phyloP scores from a whole-genome alignment of 345 rosid species.

The Clarkia xantiana region DNA sequence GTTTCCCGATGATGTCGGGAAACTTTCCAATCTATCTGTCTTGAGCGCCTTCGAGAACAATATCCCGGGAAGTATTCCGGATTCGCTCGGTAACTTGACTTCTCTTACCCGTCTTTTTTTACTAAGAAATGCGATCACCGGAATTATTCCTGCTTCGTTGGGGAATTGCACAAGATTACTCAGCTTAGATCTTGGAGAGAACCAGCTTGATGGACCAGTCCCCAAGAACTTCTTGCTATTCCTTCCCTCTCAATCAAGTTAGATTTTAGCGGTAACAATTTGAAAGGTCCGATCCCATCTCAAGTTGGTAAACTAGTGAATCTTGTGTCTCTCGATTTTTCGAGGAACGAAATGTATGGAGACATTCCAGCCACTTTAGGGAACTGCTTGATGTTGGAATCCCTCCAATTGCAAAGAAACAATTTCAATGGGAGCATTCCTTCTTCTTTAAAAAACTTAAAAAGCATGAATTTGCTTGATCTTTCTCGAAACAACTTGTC shows the following conservation, averaged over 20 bases:
- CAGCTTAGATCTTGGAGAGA: not conserved
- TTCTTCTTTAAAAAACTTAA: not conserved
- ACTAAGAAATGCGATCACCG: not conserved
- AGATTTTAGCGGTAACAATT: not conserved
- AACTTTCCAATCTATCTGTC: conserved; percentile 1
- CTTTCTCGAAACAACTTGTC: conserved; percentile 7
- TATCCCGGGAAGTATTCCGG: conserved; percentile 4
- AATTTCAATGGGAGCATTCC: conserved; percentile 3
- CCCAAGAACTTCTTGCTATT: not conserved
- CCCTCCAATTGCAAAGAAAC: conserved; percentile 3
- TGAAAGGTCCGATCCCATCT: too few species aligned
- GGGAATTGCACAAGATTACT: conserved; percentile 1
- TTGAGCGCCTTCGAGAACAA: not conserved
- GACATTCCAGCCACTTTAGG: too few species aligned
- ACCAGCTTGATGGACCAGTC: conserved; percentile 4
- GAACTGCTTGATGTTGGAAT: not conserved
- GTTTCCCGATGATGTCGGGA: conserved; percentile 1
- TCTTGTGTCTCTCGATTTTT: conserved; percentile 2
- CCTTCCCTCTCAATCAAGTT: not conserved
- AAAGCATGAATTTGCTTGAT: conserved; percentile 1
- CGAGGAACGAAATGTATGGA: not conserved
- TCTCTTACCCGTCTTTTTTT: not conserved
- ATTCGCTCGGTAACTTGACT: conserved; percentile 3
- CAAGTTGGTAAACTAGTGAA: conserved; percentile 5
- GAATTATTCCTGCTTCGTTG: conserved; percentile 3